A percentile compares a stretch with the other conserved stretches of the same genome.
Conservation (phyloP, 257 asterid genomes). For the Linderniella brevidens region DNA sequence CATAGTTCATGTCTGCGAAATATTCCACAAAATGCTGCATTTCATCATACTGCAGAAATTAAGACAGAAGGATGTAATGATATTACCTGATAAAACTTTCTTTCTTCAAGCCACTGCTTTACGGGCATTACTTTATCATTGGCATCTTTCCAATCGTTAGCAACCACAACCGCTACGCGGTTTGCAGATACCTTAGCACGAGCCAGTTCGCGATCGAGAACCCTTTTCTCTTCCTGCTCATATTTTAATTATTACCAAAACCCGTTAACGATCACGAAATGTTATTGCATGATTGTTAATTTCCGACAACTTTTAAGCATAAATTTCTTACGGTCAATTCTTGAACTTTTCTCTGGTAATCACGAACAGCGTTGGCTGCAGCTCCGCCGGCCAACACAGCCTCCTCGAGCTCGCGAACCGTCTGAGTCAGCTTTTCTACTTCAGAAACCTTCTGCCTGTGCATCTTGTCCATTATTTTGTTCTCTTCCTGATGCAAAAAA, state of each 20-base stretch:
- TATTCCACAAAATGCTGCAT: no score
- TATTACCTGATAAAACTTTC: constrained; percentile 52
- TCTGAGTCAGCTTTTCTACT: constrained; percentile 48
- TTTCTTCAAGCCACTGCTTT: constrained; percentile 67
- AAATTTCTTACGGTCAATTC: constrained; percentile 29
- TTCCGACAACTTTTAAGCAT: no score
- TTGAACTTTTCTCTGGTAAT: constrained; percentile 44
- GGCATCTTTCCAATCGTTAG: constrained; percentile 66
- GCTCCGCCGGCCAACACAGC: constrained; percentile 62
- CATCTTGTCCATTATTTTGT: constrained; percentile 48
- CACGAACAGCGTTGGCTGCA: constrained; percentile 63
- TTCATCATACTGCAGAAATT: no score
- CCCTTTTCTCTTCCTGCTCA: constrained; percentile 47
- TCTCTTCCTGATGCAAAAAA: constrained; percentile 34
- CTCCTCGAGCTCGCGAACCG: constrained; percentile 55
- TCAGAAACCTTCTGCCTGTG: constrained; percentile 48
- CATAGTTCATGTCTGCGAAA: no score
- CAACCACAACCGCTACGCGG: constrained; percentile 59
- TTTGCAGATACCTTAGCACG: constrained; percentile 63
- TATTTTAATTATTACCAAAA: not conserved
- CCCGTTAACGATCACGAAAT: not conserved
- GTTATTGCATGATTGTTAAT: no score
- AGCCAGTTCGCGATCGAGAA: constrained; percentile 52
- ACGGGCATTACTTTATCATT: constrained; percentile 72
- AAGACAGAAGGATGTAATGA: no score